Conservation (phyloP, 2,329 filamentous ascomycete genomes). For the Alternaria conjuncta region DNA sequence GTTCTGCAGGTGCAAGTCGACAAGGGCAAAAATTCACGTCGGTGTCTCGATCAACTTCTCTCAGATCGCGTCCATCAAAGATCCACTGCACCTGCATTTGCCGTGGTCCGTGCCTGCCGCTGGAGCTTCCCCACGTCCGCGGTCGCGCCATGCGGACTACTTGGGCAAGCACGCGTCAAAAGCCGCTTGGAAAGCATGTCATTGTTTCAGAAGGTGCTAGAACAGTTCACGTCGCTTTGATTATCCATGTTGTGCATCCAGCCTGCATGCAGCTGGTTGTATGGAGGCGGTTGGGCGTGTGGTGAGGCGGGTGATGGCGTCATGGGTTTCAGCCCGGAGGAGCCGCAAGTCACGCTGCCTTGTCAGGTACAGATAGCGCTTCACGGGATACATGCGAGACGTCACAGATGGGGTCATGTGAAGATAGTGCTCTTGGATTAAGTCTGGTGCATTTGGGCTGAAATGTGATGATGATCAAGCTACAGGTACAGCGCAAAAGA, state of each 20-base stretch:
- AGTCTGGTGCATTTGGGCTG: slow-evolving; percentile 26
- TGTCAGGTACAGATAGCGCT: slow-evolving; percentile 24
- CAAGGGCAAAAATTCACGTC: background rate
- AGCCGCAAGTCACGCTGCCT: slow-evolving; percentile 42
- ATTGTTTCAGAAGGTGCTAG: background rate
- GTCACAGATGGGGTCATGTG: slow-evolving; percentile 2
- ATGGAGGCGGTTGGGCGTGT: background rate
- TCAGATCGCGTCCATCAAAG: slow-evolving; percentile 7
- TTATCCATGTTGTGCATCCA: background rate
- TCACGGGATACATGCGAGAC: slow-evolving; percentile 12
- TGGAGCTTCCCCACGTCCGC: slow-evolving; percentile 21
- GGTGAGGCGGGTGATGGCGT: slow-evolving; percentile 39
- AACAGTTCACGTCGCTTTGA: background rate
- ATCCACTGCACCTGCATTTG: slow-evolving; percentile 25
- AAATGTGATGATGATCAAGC: slow-evolving; percentile 26
- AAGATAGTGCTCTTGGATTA: slow-evolving; percentile 10
- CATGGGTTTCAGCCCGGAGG: slow-evolving; percentile 37
- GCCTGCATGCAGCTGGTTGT: background rate
- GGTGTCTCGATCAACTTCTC: slow-evolving; percentile 21
- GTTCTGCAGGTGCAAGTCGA: background rate
- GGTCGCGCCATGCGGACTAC: background rate
- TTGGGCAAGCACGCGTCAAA: background rate
- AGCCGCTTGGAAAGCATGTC: background rate
- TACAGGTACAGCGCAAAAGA: slow-evolving; percentile 27
- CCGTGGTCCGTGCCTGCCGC: slow-evolving; percentile 22